phyloP scores from a whole-genome alignment of 2,329 filamentous ascomycete genomes.

The Aspergillus novoparasiticus region DNA sequence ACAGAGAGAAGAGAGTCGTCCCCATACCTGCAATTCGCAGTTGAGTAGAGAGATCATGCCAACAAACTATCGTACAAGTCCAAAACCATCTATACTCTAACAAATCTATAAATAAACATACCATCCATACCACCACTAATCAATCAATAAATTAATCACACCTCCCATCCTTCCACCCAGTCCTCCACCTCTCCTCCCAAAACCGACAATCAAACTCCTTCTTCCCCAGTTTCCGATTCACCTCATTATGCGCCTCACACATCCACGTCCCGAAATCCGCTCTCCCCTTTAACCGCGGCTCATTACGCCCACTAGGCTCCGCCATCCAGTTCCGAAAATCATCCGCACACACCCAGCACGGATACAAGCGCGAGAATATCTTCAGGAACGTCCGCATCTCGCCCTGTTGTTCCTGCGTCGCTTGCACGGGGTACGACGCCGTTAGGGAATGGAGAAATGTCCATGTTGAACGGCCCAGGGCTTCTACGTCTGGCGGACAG shows the following conservation, averaged over 20 bases:
- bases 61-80: neutral
- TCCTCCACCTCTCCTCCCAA: conserved; percentile 95
- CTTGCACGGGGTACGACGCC: conserved; percentile 76
- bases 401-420: conserved; percentile 68
- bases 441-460: conserved; percentile 91
- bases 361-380: conserved; percentile 84
- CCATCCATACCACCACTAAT: neutral
- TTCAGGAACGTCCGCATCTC: conserved; percentile 78
- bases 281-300: conserved; percentile 60
- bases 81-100: neutral
- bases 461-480: conserved; percentile 86
- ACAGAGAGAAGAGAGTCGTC: conserved; percentile 4
- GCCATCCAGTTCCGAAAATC: conserved; percentile 85
- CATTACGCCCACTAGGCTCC: conserved; percentile 58
- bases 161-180: conserved; percentile 73
- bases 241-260: conserved; percentile 55
- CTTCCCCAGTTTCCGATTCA: conserved; percentile 79
- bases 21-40: neutral
- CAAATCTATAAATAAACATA: neutral
- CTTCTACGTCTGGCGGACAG: conserved; percentile 88
- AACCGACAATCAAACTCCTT: conserved; percentile 80
- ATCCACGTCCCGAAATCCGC: conserved; percentile 52
- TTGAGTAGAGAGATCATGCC: conserved; percentile 14
- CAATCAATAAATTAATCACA: conserved; percentile 56
- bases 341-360: conserved; percentile 92